Base-by-base conservation (phyloP, 441 rosid genomes). In the Heliophila coronopifolia region DNA sequence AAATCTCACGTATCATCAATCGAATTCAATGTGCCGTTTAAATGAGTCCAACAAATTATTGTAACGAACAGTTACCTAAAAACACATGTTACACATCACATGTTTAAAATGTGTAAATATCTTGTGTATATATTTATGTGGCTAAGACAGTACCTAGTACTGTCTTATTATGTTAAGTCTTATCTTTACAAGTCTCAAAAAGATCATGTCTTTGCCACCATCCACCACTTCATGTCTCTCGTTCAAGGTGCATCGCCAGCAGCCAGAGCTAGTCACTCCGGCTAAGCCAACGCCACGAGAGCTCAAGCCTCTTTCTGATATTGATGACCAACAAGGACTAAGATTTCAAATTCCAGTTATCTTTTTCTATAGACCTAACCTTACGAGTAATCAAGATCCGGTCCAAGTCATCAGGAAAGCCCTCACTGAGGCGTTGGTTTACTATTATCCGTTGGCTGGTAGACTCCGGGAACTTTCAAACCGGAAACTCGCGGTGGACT, bases 311-410 rank as follows among this genome's bases (percentile, higher is more conserved):
- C 56, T 74, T 35, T 74, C 79, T 0, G 73, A 68, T 23, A 61
- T 74, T 12, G 76, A 74, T n/a, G 76, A 71, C 15, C 79, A 71
- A 58, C 55, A 61, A 31, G 51, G 58, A 14, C 33, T 58, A 9
- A 69, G 76, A 20, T 53, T 65, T 19, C 76, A 67, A 0, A 4
- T 61, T 26, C 62, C 69, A 11, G 5, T 48, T 3, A 13, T 74
- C 35, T 50, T 46, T 6, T 47, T 70, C 58, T 70, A 64, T 32
- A 43, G 61, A 41, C 30, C 53, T 16, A 39, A 52, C 22, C 55
- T 67, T 31, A 0, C 4, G 39, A 36, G 52, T 40, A 17, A 18
- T 45, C 48, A n/a, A 3, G 70, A 73, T 12, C 74, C 63, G 0
- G 72, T 20, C 12, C 11, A 7, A 26, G 34, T 66, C 4, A 24